phyloP scores from a whole-genome alignment of 1,284 basidiomycete genomes.

The Laetiporus sulphureus region DNA sequence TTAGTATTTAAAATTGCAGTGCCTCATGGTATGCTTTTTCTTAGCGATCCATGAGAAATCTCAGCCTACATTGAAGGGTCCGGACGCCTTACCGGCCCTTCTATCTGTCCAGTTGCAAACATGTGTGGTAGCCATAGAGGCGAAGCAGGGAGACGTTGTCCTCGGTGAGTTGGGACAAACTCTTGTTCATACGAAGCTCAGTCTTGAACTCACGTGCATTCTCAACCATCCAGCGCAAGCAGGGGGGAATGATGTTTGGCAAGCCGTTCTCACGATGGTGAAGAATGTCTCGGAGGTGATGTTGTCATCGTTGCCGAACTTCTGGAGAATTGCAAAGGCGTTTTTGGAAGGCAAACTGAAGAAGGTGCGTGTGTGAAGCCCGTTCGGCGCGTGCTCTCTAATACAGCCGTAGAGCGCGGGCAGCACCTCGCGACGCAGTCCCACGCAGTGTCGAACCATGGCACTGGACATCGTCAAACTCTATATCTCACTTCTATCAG shows the following conservation, averaged over 20 bases:
- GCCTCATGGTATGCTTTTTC: too few species aligned
- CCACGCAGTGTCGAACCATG: slow-evolving; percentile 85
- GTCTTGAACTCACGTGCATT: background rate
- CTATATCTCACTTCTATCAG: slow-evolving; percentile 82
- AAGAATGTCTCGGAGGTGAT: slow-evolving; percentile 68
- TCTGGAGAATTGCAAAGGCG: slow-evolving; percentile 89
- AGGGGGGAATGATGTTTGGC: slow-evolving; percentile 76
- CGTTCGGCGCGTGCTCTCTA: background rate
- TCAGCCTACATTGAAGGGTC: slow-evolving; percentile 26
- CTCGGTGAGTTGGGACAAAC: slow-evolving; percentile 44
- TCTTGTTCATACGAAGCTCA: background rate
- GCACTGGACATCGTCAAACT: slow-evolving; percentile 85
- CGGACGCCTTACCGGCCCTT: slow-evolving; percentile 34
- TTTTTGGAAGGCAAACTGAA: slow-evolving; percentile 91
- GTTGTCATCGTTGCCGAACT: slow-evolving; percentile 76
- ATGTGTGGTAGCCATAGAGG: slow-evolving; percentile 52
- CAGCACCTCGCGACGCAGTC: slow-evolving; percentile 52
- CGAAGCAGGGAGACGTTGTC: slow-evolving; percentile 54
- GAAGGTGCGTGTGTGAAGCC: slow-evolving; percentile 44
- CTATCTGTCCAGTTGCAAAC: slow-evolving; percentile 51
- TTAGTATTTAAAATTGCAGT: too few species aligned
- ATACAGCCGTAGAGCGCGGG: slow-evolving; percentile 16
- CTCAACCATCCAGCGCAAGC: slow-evolving; percentile 23
- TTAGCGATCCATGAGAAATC: slow-evolving; percentile 40
- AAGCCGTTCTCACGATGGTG: slow-evolving; percentile 66